Evolutionary conservation across 164 flowering plant species (phyloP).

Genomic region (Warburgia ugandensis): DNA sequence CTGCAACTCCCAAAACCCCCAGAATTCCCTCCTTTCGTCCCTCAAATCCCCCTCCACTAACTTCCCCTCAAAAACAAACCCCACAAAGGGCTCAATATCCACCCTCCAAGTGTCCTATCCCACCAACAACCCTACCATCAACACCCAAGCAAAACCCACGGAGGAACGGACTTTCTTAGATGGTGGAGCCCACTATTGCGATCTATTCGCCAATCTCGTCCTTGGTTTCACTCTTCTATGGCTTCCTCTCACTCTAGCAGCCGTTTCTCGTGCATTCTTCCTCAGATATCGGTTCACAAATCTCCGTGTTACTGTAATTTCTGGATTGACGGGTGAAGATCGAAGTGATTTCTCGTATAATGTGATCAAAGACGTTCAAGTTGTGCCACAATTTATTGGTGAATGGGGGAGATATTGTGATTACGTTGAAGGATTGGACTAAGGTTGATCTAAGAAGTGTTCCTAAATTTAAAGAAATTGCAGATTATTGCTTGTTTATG

Average conservation of each 20-base stretch:
- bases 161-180: constrained; percentile 73
- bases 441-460: constrained; percentile 90
- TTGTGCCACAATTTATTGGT: constrained; percentile 89
- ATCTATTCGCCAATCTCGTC: constrained; percentile 70
- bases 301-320: constrained; percentile 82
- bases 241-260: constrained; percentile 86
- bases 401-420: constrained; percentile 96
- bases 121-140: constrained; percentile 34
- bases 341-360: constrained; percentile 79
- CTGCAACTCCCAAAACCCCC: too few relatives aligned
- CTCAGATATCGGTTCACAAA: constrained; percentile 88
- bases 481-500: constrained; percentile 72
- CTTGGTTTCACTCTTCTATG: constrained; percentile 91
- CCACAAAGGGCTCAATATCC: constrained; percentile 17
- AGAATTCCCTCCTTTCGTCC: constrained; percentile 11
- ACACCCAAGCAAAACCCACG: constrained; percentile 21
- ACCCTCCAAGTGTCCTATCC: constrained; percentile 58
- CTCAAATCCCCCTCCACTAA: constrained; percentile 16
- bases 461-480: constrained; percentile 87
- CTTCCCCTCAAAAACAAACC: constrained; percentile 14
- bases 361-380: constrained; percentile 83
- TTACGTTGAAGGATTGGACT: constrained; percentile 81
- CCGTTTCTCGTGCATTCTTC: constrained; percentile 72
- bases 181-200: constrained; percentile 96
- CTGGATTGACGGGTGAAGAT: constrained; percentile 87